Conservation (phyloP, 805 yeast species). For the Jamesozyma rosinii region DNA sequence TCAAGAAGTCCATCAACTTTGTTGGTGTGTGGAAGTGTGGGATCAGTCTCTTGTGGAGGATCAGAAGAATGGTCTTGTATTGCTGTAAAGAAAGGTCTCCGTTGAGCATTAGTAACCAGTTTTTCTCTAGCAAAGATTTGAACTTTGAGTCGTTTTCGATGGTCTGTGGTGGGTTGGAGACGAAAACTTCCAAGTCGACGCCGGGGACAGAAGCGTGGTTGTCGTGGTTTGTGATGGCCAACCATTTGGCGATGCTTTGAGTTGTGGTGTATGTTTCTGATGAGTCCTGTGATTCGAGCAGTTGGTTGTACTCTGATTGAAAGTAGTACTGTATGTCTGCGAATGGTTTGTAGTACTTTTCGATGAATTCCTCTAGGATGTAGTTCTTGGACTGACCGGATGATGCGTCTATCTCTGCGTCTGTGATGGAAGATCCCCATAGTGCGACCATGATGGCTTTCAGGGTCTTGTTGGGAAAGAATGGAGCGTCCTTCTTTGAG, state of each 20-base stretch:
- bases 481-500: conserved; percentile 43
- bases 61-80: conserved; percentile 56
- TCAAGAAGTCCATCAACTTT: conserved; percentile 82
- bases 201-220: conserved; percentile 21
- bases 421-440: conserved; percentile 25
- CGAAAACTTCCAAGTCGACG: conserved; percentile 33
- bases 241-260: conserved; percentile 31
- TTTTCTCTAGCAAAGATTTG: conserved; percentile 57
- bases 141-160: conserved; percentile 38
- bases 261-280: conserved; percentile 10
- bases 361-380: conserved; percentile 46
- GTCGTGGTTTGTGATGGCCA: conserved; percentile 32
- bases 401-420: conserved; percentile 37
- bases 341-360: conserved; percentile 43
- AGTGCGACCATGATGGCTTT: conserved; percentile 35
- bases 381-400: conserved; percentile 36
- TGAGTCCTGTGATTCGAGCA: conserved; percentile 8
- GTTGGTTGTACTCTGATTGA: conserved; percentile 39
- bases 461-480: conserved; percentile 52
- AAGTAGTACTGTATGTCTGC: conserved; percentile 78
- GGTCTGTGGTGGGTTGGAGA: conserved; percentile 40
- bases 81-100: conserved; percentile 43
- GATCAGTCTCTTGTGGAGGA: conserved; percentile 75
- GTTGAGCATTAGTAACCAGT: conserved; percentile 51
- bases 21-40: conserved; percentile 77